A percentile compares a stretch with the other conserved stretches of the same genome.
These are phyloP conservation scores for Paxillus involutus DNA, from an alignment of 768 basidiomycete genomes.

Conservation along the genomic window DNA sequence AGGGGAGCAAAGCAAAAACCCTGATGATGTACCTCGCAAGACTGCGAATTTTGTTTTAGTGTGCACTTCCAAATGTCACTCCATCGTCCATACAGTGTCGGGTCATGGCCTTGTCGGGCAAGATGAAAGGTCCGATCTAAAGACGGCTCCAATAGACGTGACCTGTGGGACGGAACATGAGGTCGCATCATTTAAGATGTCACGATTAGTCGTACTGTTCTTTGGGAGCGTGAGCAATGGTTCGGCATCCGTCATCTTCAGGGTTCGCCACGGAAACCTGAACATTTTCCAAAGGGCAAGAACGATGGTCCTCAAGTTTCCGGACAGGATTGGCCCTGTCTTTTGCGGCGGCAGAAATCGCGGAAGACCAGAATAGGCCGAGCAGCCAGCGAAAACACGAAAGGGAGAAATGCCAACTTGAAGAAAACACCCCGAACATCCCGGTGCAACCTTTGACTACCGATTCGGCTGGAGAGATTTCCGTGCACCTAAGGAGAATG, in stretches of 20 bases:
- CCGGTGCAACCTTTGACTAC: background rate
- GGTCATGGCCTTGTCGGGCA: constrained; percentile 11
- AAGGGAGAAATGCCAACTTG: background rate
- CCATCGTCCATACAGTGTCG: constrained; percentile 17
- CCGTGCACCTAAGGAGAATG: no score
- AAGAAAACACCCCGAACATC: background rate
- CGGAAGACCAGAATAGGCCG: background rate
- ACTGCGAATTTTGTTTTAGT: constrained; percentile 15
- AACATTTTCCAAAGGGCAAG: background rate
- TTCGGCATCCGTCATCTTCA: background rate
- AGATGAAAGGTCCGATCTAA: background rate
- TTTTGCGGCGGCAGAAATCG: background rate
- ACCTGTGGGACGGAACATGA: background rate
- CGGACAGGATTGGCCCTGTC: background rate
- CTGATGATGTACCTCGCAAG: constrained; percentile 17
- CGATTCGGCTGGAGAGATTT: no score
- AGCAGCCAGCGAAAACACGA: background rate
- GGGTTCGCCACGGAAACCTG: background rate
- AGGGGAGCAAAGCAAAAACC: background rate
- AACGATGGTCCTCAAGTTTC: background rate
- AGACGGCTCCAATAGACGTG: background rate
- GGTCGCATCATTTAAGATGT: background rate
- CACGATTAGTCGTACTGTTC: background rate
- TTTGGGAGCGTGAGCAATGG: background rate
- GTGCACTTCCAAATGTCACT: constrained; percentile 27